phyloP scores from a whole-genome alignment of 371 early-diverging fungal species.

The Mucor lusitanicus region DNA sequence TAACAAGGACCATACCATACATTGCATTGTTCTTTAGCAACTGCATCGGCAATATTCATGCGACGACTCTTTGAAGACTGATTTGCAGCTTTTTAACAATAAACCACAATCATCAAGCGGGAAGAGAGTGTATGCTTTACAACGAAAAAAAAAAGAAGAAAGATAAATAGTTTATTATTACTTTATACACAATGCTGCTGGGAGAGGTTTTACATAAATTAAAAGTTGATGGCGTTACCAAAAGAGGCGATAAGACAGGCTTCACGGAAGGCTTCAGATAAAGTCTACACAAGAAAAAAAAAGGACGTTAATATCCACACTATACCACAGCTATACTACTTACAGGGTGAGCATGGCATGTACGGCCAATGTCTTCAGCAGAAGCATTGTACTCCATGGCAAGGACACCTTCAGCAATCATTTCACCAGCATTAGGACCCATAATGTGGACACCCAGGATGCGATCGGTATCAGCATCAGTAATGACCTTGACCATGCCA shows the following conservation, averaged over 20 bases:
- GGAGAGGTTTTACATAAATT: constrained; percentile 19
- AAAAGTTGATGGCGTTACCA: constrained; percentile 70
- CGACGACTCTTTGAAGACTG: too few species aligned
- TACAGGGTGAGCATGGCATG: constrained; percentile 96
- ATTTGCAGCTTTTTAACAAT: too few species aligned
- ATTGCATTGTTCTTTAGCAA: too few species aligned
- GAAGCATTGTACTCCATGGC: constrained; percentile 98
- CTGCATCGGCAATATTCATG: too few species aligned
- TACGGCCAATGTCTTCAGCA: constrained; percentile 95
- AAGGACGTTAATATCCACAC: background rate
- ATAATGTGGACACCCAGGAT: constrained; percentile 97
- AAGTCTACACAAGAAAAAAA: constrained; percentile 53
- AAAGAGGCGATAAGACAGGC: constrained; percentile 88
- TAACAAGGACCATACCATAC: constrained; percentile 23
- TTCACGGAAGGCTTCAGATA: constrained; percentile 98
- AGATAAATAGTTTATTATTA: too few species aligned
- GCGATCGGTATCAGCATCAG: constrained; percentile 94
- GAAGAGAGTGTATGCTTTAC: too few species aligned
- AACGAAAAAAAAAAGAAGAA: too few species aligned
- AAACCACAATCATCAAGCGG: too few species aligned
- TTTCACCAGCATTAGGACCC: constrained; percentile 98
- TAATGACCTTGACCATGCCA: constrained; percentile 94
- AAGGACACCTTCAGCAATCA: constrained; percentile 97
- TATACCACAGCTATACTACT: constrained; percentile 7
- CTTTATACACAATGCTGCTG: too few species aligned